Conservation (phyloP, 371 early-diverging fungal species). For the Syncephalastrum racemosum region DNA sequence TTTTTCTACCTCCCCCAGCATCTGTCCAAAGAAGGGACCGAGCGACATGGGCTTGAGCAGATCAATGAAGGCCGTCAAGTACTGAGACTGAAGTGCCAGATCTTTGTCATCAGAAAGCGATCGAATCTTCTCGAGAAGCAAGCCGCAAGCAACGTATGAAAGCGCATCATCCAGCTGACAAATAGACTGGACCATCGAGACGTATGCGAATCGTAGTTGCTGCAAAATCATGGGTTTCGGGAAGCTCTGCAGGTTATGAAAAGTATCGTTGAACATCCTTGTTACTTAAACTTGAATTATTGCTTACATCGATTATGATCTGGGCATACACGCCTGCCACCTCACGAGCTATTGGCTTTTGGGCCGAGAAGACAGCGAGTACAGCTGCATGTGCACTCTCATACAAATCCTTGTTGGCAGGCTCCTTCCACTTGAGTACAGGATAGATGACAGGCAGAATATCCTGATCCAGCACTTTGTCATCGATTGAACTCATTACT, state of each 20-base stretch:
- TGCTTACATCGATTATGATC: constrained; percentile 45
- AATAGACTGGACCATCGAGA: constrained; percentile 54
- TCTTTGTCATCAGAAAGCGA: constrained; percentile 22
- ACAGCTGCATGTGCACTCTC: constrained; percentile 65
- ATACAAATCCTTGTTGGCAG: constrained; percentile 51
- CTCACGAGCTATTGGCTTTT: constrained; percentile 49
- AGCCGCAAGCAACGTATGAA: constrained; percentile 60
- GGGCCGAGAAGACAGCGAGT: constrained; percentile 51
- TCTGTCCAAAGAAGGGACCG: constrained; percentile 45
- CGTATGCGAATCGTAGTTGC: constrained; percentile 60
- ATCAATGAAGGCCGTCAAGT: constrained; percentile 37
- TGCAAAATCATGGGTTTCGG: constrained; percentile 58
- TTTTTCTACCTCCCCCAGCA: constrained; percentile 22
- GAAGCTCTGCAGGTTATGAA: constrained; percentile 34
- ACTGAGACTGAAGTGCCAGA: constrained; percentile 26
- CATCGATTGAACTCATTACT: constrained; percentile 47
- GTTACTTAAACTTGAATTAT: neutral
- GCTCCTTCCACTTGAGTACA: constrained; percentile 47
- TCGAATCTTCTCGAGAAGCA: constrained; percentile 41
- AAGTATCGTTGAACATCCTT: neutral
- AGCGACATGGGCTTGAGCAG: constrained; percentile 46
- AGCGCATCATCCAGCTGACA: constrained; percentile 62
- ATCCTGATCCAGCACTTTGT: constrained; percentile 41
- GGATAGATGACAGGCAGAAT: constrained; percentile 61
- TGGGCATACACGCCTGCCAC: constrained; percentile 49